phyloP scores from a whole-genome alignment of 2,329 filamentous ascomycete genomes.

The Beauveria medogensis region DNA sequence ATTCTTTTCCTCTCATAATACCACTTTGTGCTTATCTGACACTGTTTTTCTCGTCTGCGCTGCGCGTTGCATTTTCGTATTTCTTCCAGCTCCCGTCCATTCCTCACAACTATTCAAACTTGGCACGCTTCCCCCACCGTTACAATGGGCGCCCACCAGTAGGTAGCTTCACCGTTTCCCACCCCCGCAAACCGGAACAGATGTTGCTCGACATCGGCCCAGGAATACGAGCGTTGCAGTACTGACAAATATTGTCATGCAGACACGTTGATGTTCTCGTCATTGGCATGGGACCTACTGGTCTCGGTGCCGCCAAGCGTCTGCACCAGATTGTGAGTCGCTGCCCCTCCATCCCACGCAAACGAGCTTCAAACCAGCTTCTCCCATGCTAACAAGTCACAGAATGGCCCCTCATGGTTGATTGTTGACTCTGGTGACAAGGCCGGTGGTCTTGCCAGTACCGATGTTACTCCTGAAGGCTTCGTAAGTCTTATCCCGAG shows the following conservation, averaged over 20 bases:
- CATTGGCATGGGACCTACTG: conserved; percentile 87
- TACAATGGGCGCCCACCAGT: conserved; percentile 34
- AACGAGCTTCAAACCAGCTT: conserved; percentile 18
- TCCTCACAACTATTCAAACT: not conserved
- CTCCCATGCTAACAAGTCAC: conserved; percentile 17
- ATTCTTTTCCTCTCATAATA: not conserved
- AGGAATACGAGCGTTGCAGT: not conserved
- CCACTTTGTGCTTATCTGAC: not conserved
- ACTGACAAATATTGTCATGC: conserved; percentile 12
- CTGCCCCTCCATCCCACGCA: conserved; percentile 14
- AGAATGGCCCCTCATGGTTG: conserved; percentile 93
- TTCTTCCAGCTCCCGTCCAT: conserved; percentile 3
- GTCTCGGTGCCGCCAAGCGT: conserved; percentile 90
- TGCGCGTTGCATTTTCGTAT: conserved; percentile 9
- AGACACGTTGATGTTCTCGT: conserved; percentile 87
- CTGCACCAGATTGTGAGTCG: conserved; percentile 83
- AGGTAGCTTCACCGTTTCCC: conserved; percentile 18
- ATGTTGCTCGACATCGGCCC: not conserved
- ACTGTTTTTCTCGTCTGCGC: not conserved
- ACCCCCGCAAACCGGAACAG: conserved; percentile 7
- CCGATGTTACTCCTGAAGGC: conserved; percentile 89
- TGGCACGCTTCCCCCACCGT: conserved; percentile 12
- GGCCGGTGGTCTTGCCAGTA: conserved; percentile 91
- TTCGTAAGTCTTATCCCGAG: conserved; percentile 64
- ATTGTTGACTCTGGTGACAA: conserved; percentile 88